Conservation (phyloP, 495 filamentous ascomycete species). For the Haplographium delicatum region DNA sequence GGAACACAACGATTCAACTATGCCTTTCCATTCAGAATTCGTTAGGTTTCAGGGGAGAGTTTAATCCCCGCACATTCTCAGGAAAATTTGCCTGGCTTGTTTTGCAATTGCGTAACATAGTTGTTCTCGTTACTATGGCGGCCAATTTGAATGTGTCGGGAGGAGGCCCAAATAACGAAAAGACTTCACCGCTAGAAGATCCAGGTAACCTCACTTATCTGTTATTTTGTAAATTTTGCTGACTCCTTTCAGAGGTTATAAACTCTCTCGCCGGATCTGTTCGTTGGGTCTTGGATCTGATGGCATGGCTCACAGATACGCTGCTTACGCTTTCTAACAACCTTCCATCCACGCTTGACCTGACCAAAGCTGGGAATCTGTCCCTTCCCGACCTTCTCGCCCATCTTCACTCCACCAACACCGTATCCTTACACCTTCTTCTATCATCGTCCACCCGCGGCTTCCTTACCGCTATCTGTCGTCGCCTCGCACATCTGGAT, state of each 20-base stretch:
- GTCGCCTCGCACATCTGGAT: conserved; percentile 49
- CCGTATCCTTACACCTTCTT: conserved; percentile 60
- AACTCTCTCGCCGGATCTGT: conserved; percentile 49
- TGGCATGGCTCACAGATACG: conserved; percentile 61
- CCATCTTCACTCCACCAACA: conserved; percentile 39
- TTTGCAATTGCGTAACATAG: conserved; percentile 65
- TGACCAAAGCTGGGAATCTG: conserved; percentile 36
- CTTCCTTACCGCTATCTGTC: conserved; percentile 64
- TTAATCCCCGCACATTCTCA: conserved; percentile 50
- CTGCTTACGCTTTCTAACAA: conserved; percentile 32
- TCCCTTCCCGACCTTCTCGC: conserved; percentile 43
- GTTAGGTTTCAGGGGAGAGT: conserved; percentile 58
- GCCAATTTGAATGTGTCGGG: conserved; percentile 39
- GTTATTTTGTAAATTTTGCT: conserved; percentile 12
- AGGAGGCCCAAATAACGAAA: conserved; percentile 33
- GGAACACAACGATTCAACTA: conserved; percentile 59
- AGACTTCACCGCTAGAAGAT: conserved; percentile 56
- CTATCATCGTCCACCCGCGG: conserved; percentile 69
- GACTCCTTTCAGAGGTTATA: conserved; percentile 40
- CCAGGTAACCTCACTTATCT: conserved; percentile 27
- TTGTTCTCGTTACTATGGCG: conserved; percentile 59
- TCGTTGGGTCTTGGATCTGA: conserved; percentile 64
- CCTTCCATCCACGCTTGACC: conserved; percentile 20
- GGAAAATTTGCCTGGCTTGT: conserved; percentile 71
- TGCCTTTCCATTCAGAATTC: conserved; percentile 66